Base-by-base conservation (phyloP, 2,329 filamentous ascomycete genomes). In the Fusarium sp. region DNA sequence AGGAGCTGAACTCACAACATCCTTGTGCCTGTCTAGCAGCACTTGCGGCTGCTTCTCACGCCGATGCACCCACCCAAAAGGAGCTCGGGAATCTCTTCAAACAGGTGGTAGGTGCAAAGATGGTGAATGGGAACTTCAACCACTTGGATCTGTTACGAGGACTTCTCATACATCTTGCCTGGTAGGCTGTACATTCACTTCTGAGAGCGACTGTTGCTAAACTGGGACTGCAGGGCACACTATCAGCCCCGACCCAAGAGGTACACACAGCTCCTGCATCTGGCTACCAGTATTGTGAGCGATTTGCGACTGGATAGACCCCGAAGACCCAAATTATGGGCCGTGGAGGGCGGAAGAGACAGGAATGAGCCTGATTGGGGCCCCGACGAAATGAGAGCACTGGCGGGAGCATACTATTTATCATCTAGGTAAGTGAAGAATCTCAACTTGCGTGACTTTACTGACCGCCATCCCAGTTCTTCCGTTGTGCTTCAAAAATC, bases 401-500 rank as follows among this genome's bases (percentile, higher is more conserved):
- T 79, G 0, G 61, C 71, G 7, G 78, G 78, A 3, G 65, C 70
- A 3, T 79, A 78, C 9, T 79, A 79, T 13, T 34, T 79, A 5
- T 72, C 75, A 0, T 79, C 78, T 0, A 76, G 70, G 78, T 76
- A 43, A 56, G 37, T n/a, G 1, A 12, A 11, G 1, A 4, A 1
- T 0, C 2, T 0, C 0, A 0, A 1, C 1, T 1, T 3, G 1
- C 18, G 2, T 11, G 2, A 2, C 1, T 6, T 10, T 13, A 5
- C 37, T 72, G 3, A 73, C 1, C 2, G 2, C 0, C 0, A 6
- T 27, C 1, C 3, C 6, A 79, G 78, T 16, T 75, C 76, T 1
- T 77, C 75, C 1, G 68, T 79, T 1, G 58, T 79, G 11, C 68
- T 79, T 2, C 77, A 79, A 18, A 79, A 79, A 13, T 65, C 71